Conservation (phyloP, 2,329 filamentous ascomycete genomes). For the Rhinocladiella similis region DNA sequence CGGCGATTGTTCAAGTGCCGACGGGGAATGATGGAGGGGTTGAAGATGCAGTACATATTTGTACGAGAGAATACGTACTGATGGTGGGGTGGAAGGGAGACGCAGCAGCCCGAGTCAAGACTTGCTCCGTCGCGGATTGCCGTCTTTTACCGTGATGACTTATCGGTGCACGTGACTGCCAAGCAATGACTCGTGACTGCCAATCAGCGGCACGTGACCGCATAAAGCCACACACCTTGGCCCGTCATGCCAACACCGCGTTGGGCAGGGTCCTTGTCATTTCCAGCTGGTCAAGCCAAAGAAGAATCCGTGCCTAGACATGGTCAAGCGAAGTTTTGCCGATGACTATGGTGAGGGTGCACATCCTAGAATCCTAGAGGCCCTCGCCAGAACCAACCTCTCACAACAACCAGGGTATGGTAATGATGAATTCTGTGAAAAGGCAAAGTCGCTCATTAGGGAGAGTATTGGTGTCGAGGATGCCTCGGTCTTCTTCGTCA, state of each 20-base stretch:
- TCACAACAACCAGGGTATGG: constrained; percentile 52
- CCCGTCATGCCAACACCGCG: too few relatives aligned
- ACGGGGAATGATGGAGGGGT: constrained; percentile 6
- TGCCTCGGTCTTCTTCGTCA: constrained; percentile 53
- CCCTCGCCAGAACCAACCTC: constrained; percentile 46
- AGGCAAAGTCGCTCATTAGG: constrained; percentile 46
- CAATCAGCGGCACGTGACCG: background rate
- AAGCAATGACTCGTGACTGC: background rate
- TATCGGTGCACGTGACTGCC: background rate
- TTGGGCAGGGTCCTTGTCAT: too few relatives aligned
- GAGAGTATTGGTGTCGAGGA: constrained; percentile 35
- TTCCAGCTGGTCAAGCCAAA: background rate
- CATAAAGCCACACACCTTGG: too few relatives aligned
- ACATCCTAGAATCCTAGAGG: constrained; percentile 51
- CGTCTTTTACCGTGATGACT: background rate
- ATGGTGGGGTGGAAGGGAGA: background rate
- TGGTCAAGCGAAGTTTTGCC: constrained; percentile 40
- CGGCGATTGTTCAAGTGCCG: constrained; percentile 13
- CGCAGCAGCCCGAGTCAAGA: background rate
- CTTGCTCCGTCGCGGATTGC: background rate
- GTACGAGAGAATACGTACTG: too few relatives aligned
- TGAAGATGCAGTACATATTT: background rate
- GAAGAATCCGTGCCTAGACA: background rate
- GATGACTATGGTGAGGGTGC: constrained; percentile 57
- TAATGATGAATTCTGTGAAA: constrained; percentile 45